A percentile compares a stretch with the other conserved stretches of the same genome.
phyloP scores from a whole-genome alignment of 2,329 filamentous ascomycete species.

The Fusarium zealandicum region DNA sequence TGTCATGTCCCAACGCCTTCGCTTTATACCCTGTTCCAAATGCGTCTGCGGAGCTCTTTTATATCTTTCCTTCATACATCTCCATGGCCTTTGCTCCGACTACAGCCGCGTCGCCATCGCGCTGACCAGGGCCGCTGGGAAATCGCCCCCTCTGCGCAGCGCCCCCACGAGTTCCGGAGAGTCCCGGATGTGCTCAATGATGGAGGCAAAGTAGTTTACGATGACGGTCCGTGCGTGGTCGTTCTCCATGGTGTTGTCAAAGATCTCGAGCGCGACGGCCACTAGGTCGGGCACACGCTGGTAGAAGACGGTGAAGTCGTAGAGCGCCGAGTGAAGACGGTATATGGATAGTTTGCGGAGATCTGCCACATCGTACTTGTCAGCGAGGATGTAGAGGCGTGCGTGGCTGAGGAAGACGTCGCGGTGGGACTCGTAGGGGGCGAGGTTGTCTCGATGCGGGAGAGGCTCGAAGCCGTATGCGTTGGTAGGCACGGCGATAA shows the following conservation, averaged over 20 bases:
- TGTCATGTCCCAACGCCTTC: slow-evolving; percentile 15
- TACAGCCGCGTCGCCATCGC: slow-evolving; percentile 22
- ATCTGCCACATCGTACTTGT: slow-evolving; percentile 33
- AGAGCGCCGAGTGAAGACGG: slow-evolving; percentile 34
- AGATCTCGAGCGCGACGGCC: slow-evolving; percentile 27
- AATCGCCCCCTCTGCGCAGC: slow-evolving; percentile 29
- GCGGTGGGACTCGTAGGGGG: slow-evolving; percentile 9
- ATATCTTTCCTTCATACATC: not conserved
- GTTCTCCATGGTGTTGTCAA: slow-evolving; percentile 31
- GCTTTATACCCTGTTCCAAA: not conserved
- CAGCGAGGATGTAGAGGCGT: slow-evolving; percentile 38
- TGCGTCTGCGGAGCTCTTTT: not conserved
- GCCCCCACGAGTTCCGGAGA: slow-evolving; percentile 20
- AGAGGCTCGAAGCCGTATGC: not conserved
- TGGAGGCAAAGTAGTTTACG: slow-evolving; percentile 30
- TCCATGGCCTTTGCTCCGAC: not conserved
- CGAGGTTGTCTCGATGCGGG: not conserved
- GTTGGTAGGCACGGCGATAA: not conserved
- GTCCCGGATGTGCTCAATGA: slow-evolving; percentile 28
- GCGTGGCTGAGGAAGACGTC: slow-evolving; percentile 35
- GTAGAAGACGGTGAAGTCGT: slow-evolving; percentile 16
- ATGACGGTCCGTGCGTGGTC: slow-evolving; percentile 33
- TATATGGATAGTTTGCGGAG: slow-evolving; percentile 26
- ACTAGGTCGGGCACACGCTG: slow-evolving; percentile 30
- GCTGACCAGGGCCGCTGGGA: slow-evolving; percentile 27